phyloP scores from a whole-genome alignment of 2,329 filamentous ascomycete genomes.

The Lachnellula subtilissima region DNA sequence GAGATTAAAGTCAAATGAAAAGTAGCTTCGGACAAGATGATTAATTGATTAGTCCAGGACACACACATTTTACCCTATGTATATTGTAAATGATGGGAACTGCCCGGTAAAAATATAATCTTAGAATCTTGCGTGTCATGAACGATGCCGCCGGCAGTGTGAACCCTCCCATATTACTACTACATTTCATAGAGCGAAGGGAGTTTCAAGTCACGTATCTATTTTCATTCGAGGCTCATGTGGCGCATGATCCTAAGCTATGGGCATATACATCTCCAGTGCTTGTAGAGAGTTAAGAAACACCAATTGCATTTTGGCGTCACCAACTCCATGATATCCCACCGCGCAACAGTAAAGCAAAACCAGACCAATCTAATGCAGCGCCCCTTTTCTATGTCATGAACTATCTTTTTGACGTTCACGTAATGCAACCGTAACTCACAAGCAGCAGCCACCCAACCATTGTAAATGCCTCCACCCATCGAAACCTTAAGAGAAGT shows the following conservation, averaged over 20 bases:
- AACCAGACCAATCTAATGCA: constrained; percentile 8
- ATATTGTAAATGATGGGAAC: no score
- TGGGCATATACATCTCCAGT: no score
- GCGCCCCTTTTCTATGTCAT: constrained; percentile 1
- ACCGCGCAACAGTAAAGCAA: neutral
- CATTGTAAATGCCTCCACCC: constrained; percentile 3
- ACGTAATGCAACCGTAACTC: neutral
- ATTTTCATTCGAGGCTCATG: neutral
- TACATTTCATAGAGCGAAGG: no score
- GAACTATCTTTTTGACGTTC: neutral
- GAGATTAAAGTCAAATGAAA: no score
- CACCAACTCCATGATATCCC: neutral
- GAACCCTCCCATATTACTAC: no score
- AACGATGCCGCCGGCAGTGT: no score
- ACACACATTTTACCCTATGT: no score
- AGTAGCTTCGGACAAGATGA: no score
- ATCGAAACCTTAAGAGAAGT: neutral
- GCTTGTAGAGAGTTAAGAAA: neutral
- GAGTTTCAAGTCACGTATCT: neutral
- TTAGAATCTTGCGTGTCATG: no score
- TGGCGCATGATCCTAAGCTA: neutral
- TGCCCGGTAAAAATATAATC: no score
- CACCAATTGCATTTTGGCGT: neutral
- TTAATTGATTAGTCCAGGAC: no score
- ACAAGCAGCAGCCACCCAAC: neutral